Evolutionary conservation across 2,329 filamentous ascomycete species (phyloP).

Genomic region (Aspergillus ruber): DNA sequence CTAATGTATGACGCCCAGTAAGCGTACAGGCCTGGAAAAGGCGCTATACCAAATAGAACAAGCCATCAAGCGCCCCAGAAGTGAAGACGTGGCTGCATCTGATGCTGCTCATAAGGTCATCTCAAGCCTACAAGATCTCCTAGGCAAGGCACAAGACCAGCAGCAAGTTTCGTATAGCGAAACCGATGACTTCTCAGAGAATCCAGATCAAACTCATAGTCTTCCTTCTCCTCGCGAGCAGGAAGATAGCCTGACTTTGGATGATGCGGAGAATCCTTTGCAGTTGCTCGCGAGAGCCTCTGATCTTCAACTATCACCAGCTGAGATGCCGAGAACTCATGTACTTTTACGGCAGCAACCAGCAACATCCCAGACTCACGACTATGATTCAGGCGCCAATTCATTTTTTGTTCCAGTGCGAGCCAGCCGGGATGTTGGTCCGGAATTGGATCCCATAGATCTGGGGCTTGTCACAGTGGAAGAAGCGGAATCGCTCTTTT

Average conservation of each 20-base stretch:
- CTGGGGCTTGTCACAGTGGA: conserved; percentile 60
- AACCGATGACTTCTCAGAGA: conserved; percentile 26
- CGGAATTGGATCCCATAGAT: conserved; percentile 63
- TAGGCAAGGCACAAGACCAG: conserved; percentile 41
- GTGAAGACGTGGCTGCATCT: conserved; percentile 37
- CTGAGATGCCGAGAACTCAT: conserved; percentile 15
- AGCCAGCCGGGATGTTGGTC: conserved; percentile 57
- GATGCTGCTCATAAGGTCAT: conserved; percentile 38
- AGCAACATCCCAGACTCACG: conserved; percentile 21
- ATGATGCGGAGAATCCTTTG: conserved; percentile 69
- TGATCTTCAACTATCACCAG: conserved; percentile 54
- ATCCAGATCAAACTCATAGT: conserved; percentile 15
- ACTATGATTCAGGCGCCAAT: conserved; percentile 37
- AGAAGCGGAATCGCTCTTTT: conserved; percentile 59
- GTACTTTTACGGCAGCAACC: conserved; percentile 32
- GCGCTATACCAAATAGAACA: conserved; percentile 68
- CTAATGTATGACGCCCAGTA: conserved; percentile 43
- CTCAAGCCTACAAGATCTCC: conserved; percentile 45
- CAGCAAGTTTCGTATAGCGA: conserved; percentile 25
- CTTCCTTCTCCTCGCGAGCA: conserved; percentile 18
- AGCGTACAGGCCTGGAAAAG: conserved; percentile 67
- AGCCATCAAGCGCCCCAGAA: conserved; percentile 53
- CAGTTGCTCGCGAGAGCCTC: conserved; percentile 68
- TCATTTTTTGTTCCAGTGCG: conserved; percentile 62
- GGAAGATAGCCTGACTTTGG: conserved; percentile 54